These are phyloP conservation scores for Hsuehochloa calcarea DNA, from an alignment of 176 grass and related monocot species.

Conservation along the genomic window DNA sequence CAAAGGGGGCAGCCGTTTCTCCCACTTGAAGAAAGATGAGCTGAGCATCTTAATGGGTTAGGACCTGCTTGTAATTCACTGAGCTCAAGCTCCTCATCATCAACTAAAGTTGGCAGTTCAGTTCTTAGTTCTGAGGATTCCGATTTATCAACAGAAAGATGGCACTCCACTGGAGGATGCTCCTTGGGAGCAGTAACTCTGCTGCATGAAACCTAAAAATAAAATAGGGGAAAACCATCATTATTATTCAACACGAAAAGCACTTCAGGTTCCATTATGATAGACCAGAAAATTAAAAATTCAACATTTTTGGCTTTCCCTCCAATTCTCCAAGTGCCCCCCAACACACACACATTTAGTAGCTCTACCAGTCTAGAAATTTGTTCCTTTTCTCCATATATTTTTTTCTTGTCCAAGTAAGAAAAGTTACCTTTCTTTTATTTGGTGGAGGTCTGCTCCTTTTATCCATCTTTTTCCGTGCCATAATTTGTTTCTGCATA, in stretches of 20 bases:
- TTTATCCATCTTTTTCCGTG: conserved; percentile 57
- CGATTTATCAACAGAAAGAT: conserved; percentile 65
- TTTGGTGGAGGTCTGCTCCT: conserved; percentile 36
- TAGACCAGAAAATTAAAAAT: conserved; percentile 1
- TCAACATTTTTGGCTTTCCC: neutral
- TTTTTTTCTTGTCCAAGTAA: neutral
- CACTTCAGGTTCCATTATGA: neutral
- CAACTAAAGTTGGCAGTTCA: conserved; percentile 52
- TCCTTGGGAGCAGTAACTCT: conserved; percentile 49
- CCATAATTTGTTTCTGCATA: conserved; percentile 52
- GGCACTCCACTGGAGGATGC: conserved; percentile 51
- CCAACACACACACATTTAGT: no score
- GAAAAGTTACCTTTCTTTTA: conserved; percentile 64
- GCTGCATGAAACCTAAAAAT: conserved; percentile 48
- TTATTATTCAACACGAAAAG: neutral
- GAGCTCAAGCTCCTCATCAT: conserved; percentile 96
- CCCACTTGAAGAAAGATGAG: conserved; percentile 87
- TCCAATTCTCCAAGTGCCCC: neutral
- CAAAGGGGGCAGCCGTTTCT: conserved; percentile 86
- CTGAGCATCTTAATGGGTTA: conserved; percentile 89
- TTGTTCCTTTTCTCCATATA: neutral
- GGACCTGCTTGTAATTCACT: conserved; percentile 88
- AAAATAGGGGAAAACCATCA: conserved; percentile 11
- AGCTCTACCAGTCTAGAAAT: conserved; percentile 11
- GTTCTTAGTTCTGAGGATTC: conserved; percentile 50